phyloP scores from a whole-genome alignment of 495 filamentous ascomycete species.

The Cenococcum geophilum region DNA sequence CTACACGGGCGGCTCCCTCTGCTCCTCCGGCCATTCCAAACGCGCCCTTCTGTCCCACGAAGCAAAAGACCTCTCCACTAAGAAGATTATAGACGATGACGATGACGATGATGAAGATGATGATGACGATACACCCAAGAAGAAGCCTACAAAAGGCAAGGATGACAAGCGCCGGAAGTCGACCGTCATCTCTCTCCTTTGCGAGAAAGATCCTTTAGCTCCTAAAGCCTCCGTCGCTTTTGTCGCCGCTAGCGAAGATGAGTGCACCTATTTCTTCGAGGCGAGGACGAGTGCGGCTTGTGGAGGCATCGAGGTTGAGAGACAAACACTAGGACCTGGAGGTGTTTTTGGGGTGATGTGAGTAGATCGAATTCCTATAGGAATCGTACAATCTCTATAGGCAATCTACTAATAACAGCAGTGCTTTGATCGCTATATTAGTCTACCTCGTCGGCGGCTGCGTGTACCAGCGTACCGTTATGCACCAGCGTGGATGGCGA shows the following conservation, averaged over 20 bases:
- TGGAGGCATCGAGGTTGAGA: conserved; percentile 56
- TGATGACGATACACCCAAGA: conserved; percentile 32
- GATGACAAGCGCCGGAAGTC: conserved; percentile 60
- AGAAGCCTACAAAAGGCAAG: conserved; percentile 30
- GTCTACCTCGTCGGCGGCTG: conserved; percentile 91
- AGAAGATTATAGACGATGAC: conserved; percentile 33
- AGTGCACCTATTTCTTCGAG: conserved; percentile 96
- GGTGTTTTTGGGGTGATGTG: conserved; percentile 92
- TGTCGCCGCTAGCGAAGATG: conserved; percentile 73
- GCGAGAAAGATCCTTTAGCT: conserved; percentile 64
- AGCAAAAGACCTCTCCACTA: conserved; percentile 29
- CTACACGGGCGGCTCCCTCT: conserved; percentile 86
- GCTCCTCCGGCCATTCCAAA: conserved; percentile 39
- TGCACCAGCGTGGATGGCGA: conserved; percentile 90
- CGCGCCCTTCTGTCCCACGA: conserved; percentile 25
- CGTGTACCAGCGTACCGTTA: conserved; percentile 90
- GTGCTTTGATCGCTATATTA: conserved; percentile 64
- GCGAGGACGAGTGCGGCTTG: conserved; percentile 84
- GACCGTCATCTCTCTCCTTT: conserved; percentile 86
- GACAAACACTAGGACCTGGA: conserved; percentile 66
- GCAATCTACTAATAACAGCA: conserved; percentile 28
- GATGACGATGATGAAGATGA: conserved; percentile 41
- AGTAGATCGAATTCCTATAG: conserved; percentile 30
- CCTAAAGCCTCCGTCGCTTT: conserved; percentile 67
- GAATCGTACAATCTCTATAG: not conserved